These are phyloP conservation scores for Batkoa obscura DNA, from an alignment of 371 early-diverging fungal genomes.

Conservation along the genomic window DNA sequence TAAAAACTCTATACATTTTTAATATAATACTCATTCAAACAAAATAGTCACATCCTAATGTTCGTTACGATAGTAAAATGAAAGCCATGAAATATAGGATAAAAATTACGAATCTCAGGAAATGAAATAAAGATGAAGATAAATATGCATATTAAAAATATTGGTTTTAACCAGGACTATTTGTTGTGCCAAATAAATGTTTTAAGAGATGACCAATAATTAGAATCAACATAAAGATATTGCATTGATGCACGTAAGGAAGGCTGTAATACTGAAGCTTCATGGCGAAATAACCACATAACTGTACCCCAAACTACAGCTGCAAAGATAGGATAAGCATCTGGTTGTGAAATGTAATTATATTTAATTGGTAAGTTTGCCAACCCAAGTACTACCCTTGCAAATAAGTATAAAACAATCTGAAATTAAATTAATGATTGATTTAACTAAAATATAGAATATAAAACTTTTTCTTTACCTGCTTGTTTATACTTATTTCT, in stretches of 20 bases:
- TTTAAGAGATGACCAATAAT: constrained; percentile 53
- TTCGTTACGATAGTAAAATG: too few relatives aligned
- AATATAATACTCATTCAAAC: too few relatives aligned
- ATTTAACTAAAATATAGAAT: not conserved
- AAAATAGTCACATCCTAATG: too few relatives aligned
- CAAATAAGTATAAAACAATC: constrained; percentile 89
- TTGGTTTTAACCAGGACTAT: constrained; percentile 15
- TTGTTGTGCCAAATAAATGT: constrained; percentile 78
- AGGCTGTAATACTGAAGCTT: constrained; percentile 74
- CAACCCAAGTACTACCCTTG: constrained; percentile 69
- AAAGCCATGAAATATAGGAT: too few relatives aligned
- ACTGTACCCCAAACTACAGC: constrained; percentile 91
- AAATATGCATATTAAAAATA: too few relatives aligned
- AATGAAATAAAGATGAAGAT: too few relatives aligned
- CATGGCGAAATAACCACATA: constrained; percentile 85
- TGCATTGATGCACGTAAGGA: constrained; percentile 87
- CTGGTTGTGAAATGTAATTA: constrained; percentile 31
- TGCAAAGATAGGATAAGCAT: constrained; percentile 69
- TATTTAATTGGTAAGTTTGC: constrained; percentile 64
- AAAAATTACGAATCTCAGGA: too few relatives aligned
- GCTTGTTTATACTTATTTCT: constrained; percentile 86
- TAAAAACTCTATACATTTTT: too few relatives aligned
- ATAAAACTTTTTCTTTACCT: constrained; percentile 26
- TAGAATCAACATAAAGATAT: constrained; percentile 74
- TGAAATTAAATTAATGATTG: constrained; percentile 13